Conservation (phyloP, 495 filamentous ascomycete species). For the Penicillium odoratum region DNA sequence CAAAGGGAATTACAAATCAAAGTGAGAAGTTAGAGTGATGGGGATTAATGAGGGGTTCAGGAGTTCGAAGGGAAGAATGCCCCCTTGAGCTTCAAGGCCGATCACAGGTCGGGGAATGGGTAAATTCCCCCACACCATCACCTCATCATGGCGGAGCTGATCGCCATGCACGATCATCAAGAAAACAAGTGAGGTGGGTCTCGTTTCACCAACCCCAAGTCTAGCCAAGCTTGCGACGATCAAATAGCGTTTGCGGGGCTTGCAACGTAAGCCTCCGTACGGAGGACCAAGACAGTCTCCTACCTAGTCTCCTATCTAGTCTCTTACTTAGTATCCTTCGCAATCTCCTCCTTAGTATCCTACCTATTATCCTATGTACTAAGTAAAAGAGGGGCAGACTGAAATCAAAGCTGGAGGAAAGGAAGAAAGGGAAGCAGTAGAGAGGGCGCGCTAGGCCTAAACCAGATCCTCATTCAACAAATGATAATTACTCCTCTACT, state of each 20-base stretch:
- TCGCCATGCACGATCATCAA: neutral
- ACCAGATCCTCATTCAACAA: no score
- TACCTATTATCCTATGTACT: no score
- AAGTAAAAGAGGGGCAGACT: no score
- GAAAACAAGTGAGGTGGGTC: constrained; percentile 9
- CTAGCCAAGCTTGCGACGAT: neutral
- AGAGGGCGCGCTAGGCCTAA: no score
- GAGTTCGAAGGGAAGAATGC: neutral
- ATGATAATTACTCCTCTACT: no score
- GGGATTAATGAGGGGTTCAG: neutral
- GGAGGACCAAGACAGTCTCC: no score
- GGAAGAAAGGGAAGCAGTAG: no score
- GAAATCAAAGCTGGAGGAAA: no score
- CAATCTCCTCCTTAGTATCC: no score
- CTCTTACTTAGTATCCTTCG: no score
- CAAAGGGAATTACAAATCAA: neutral
- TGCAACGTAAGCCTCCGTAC: constrained; percentile 4
- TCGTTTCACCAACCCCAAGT: constrained; percentile 7
- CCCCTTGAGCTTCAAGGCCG: constrained; percentile 4
- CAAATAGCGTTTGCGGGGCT: constrained; percentile 2
- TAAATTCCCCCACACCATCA: constrained; percentile 1
- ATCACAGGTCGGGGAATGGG: constrained; percentile 8
- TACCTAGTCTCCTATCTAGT: no score
- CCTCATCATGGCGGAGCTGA: neutral
- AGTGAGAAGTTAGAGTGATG: neutral